These are phyloP conservation scores for Arabis hirsuta DNA, from an alignment of 345 rosid genomes.

Conservation along the genomic window DNA sequence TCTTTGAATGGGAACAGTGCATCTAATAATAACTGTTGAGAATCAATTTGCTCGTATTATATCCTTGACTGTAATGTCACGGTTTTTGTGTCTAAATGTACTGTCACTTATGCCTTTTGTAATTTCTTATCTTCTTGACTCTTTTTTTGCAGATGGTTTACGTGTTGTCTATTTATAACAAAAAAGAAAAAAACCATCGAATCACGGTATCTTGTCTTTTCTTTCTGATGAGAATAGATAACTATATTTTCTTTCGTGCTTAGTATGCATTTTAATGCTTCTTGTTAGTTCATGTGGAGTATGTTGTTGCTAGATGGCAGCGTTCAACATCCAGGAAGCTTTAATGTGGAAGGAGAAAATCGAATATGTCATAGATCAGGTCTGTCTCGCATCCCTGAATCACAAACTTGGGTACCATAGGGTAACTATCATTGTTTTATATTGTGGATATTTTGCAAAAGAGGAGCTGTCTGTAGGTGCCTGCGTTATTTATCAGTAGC, in stretches of 20 bases:
- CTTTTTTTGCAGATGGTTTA: conserved; percentile 84
- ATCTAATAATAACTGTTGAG: neutral
- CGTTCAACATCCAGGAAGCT: conserved; percentile 98
- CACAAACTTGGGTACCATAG: neutral
- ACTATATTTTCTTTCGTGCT: conserved; percentile 6
- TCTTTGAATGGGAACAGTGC: neutral
- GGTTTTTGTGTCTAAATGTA: neutral
- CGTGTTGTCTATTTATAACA: conserved; percentile 88
- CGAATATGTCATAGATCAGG: conserved; percentile 95
- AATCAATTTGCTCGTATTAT: conserved; percentile 4
- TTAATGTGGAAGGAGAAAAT: conserved; percentile 91
- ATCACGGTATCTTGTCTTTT: conserved; percentile 65
- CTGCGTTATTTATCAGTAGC: conserved; percentile 4
- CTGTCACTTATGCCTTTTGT: conserved; percentile 19
- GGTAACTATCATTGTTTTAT: neutral
- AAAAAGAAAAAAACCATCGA: conserved; percentile 87
- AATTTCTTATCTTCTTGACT: conserved; percentile 12
- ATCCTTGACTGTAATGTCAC: conserved; percentile 1
- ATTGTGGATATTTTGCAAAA: conserved; percentile 2
- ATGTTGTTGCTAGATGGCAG: conserved; percentile 86
- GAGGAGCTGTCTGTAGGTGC: conserved; percentile 5
- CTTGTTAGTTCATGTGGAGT: conserved; percentile 40
- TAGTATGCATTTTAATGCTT: conserved; percentile 26
- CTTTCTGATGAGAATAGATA: conserved; percentile 11
- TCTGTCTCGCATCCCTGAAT: conserved; percentile 31